Conservation (phyloP, 768 basidiomycete species). For the Amanita rimosa region DNA sequence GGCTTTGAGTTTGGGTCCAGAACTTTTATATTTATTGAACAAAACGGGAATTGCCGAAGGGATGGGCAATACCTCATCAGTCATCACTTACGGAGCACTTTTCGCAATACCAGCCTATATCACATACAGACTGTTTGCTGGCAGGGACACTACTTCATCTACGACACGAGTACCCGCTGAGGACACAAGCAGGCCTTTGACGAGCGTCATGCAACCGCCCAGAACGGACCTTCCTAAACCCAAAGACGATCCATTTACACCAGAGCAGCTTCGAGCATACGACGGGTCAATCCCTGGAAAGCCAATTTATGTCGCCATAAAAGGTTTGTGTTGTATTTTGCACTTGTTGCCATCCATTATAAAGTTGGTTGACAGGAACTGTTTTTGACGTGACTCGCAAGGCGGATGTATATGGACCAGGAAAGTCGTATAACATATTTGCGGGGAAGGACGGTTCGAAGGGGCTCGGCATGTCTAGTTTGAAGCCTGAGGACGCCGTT, state of each 20-base stretch:
- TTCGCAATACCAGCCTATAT: constrained; percentile 18
- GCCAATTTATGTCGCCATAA: constrained; percentile 90
- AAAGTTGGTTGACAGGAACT: constrained; percentile 43
- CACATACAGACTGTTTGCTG: constrained; percentile 11
- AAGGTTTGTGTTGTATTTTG: constrained; percentile 37
- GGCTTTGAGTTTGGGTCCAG: too few species aligned
- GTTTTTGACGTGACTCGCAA: constrained; percentile 88
- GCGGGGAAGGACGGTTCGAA: constrained; percentile 90
- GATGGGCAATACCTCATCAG: constrained; percentile 8
- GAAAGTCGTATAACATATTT: constrained; percentile 72
- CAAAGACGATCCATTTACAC: constrained; percentile 70
- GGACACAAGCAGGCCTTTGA: constrained; percentile 21
- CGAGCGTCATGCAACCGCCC: constrained; percentile 65
- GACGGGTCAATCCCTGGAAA: constrained; percentile 55
- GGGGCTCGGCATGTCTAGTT: constrained; percentile 82
- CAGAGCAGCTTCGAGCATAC: constrained; percentile 52
- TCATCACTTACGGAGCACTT: constrained; percentile 17
- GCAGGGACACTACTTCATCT: not conserved
- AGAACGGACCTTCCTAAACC: constrained; percentile 52
- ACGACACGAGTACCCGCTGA: constrained; percentile 14
- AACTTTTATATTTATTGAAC: too few species aligned
- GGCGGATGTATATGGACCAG: constrained; percentile 80
- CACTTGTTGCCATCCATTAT: not conserved
- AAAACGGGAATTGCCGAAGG: constrained; percentile 7
- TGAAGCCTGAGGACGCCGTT: constrained; percentile 78